These are phyloP conservation scores for Casaregolazyma suthepensis DNA, from an alignment of 1,139 yeast species.

Conservation along the genomic window DNA sequence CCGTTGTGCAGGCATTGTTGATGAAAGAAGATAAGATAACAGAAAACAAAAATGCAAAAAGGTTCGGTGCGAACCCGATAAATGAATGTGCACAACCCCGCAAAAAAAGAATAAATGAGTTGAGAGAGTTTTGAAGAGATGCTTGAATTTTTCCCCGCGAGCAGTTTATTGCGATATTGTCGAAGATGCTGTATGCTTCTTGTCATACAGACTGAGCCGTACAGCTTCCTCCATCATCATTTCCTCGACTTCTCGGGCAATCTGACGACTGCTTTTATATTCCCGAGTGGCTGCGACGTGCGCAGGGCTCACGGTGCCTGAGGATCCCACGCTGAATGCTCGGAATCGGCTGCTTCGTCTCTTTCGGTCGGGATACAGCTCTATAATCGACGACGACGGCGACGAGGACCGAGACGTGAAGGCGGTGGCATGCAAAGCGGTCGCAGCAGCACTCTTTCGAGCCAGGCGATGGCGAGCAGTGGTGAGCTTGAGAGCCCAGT, in stretches of 20 bases:
- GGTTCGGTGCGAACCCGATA: background rate
- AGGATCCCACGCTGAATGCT: slow-evolving; percentile 15
- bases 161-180: background rate
- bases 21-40: background rate
- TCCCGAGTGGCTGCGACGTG: slow-evolving; percentile 1
- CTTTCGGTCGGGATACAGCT: slow-evolving; percentile 17
- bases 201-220: slow-evolving; percentile 37
- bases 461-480: slow-evolving; percentile 74
- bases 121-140: background rate
- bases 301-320: slow-evolving; percentile 10
- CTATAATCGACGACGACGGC: slow-evolving; percentile 4
- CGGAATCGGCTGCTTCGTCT: slow-evolving; percentile 15
- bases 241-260: slow-evolving; percentile 49
- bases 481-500: slow-evolving; percentile 74
- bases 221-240: slow-evolving; percentile 82
- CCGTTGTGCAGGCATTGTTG: background rate
- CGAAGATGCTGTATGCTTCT: background rate
- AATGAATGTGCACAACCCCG: background rate
- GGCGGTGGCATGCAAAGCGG: slow-evolving; percentile 83
- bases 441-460: slow-evolving; percentile 86
- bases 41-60: background rate
- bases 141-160: background rate
- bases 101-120: background rate
- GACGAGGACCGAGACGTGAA: slow-evolving; percentile 36
- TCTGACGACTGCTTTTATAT: slow-evolving; percentile 5